Base-by-base conservation (phyloP, 78 protist species). In the Dictyostelium firmibasis region DNA sequence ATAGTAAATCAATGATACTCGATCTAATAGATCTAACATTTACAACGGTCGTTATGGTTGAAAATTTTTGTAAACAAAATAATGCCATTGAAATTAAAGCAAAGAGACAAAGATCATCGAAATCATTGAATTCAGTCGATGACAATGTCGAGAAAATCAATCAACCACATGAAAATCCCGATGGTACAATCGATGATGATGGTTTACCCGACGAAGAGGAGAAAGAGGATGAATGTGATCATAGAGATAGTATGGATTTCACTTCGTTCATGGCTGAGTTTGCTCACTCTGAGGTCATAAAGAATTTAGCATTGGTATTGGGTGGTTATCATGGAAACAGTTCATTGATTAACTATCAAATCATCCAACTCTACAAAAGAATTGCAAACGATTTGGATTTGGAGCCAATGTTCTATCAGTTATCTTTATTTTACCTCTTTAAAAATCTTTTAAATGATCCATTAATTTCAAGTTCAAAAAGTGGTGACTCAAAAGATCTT, bases 401-500 rank as follows among this genome's bases (percentile, higher is more conserved):
- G 72, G 93, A 88, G 14, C 85, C 85, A 41, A 35, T 50, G 67
- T 88, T 88, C 31, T 88, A 88, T 35, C 72, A 79, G 14, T 7
- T 88, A 1, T 88, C 93, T 3, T 27, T 64, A n/a, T 88, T 88
- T 25, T 88, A 79, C 25, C n/a, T 77, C 9, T 88, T 88, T 62
- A 79, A 88, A 6, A 79, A 67, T 31, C 84, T 88, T 29, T 16
- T 88, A 20, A 64, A 79, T 67, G 93, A 88, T 64, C 41, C 76
- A 38, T 43, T n/a, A 11, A 74, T 62, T 35, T 31, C 33, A 25
- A 88, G 50, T 6, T 38, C 85, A 9, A 86, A 25, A 5, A 29
- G 38, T 11, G 27, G 25, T 29, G 36, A 36, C 16, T 29, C 81
- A 36, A 75, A 29, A 75, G 81, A 78, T 1, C 29, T 88, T 27